phyloP scores from a whole-genome alignment of 768 basidiomycete genomes.

The Trametes maxima region DNA sequence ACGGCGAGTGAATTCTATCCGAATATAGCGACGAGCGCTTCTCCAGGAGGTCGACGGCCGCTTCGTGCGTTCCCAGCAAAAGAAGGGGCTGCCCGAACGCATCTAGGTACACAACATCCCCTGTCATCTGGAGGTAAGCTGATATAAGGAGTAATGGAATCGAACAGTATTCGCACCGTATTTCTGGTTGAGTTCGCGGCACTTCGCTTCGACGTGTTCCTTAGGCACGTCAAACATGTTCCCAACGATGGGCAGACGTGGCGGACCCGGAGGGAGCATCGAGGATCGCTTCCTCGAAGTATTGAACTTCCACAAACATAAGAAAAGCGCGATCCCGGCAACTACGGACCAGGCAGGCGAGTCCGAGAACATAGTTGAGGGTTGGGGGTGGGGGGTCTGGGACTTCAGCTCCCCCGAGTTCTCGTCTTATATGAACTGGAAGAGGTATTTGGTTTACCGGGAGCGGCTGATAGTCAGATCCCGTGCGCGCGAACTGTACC shows the following conservation, averaged over 20 bases:
- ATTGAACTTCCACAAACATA: neutral
- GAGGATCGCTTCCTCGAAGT: neutral
- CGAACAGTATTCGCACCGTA: slow-evolving; percentile 2
- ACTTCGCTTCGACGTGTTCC: slow-evolving; percentile 2
- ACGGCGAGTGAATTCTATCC: slow-evolving; percentile 60
- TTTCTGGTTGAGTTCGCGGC: slow-evolving; percentile 3
- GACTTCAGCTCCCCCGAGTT: too few relatives aligned
- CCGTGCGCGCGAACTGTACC: too few relatives aligned
- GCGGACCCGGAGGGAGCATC: slow-evolving; percentile 24
- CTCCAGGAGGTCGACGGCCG: slow-evolving; percentile 65
- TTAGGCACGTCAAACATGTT: slow-evolving; percentile 21
- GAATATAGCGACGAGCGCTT: slow-evolving; percentile 72
- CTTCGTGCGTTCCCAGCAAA: slow-evolving; percentile 63
- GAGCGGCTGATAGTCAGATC: too few relatives aligned
- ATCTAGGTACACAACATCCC: slow-evolving; percentile 65
- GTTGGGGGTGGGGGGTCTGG: too few relatives aligned
- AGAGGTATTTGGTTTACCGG: too few relatives aligned
- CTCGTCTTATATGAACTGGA: too few relatives aligned
- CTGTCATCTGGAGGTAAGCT: slow-evolving; percentile 34
- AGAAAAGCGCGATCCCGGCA: neutral
- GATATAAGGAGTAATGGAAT: neutral
- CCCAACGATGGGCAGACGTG: slow-evolving; percentile 20
- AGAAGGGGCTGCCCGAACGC: slow-evolving; percentile 66
- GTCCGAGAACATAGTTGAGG: neutral
- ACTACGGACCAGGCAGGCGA: neutral